A percentile compares a stretch with the other conserved stretches of the same genome.
These are phyloP conservation scores for Serpula lacrymans DNA, from an alignment of 768 basidiomycete genomes.

Conservation along the genomic window DNA sequence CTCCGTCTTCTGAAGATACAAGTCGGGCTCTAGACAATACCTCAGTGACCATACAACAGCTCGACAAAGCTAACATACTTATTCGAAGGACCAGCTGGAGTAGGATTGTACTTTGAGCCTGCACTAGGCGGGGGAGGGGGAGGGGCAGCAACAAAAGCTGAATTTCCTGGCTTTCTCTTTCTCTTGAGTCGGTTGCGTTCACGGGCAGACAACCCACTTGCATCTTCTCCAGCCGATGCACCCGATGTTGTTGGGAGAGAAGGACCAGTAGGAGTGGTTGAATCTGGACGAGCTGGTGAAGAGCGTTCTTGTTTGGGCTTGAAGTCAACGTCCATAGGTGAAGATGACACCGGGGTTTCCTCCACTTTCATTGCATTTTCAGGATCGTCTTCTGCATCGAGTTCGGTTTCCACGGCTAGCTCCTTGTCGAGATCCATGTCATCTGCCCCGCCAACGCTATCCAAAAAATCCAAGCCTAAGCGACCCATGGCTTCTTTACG, in stretches of 20 bases:
- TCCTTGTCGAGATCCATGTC: constrained; percentile 88
- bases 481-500: constrained; percentile 87
- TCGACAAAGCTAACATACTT: constrained; percentile 39
- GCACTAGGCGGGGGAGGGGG: constrained; percentile 54
- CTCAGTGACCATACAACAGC: constrained; percentile 1
- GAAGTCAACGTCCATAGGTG: constrained; percentile 45
- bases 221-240: constrained; percentile 41
- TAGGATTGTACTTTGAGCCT: constrained; percentile 59
- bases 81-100: constrained; percentile 54
- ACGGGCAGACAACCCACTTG: constrained; percentile 73
- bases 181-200: constrained; percentile 93
- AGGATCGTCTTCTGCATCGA: constrained; percentile 42
- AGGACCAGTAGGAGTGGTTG: constrained; percentile 41
- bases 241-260: constrained; percentile 45
- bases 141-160: constrained; percentile 76
- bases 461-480: constrained; percentile 83
- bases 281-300: constrained; percentile 39
- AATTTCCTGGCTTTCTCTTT: constrained; percentile 85
- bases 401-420: constrained; percentile 55
- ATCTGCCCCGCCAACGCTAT: constrained; percentile 63
- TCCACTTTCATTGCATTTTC: constrained; percentile 39
- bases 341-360: constrained; percentile 28
- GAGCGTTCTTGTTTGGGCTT: constrained; percentile 38
- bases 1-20: constrained; percentile 59
- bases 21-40: constrained; percentile 59